phyloP scores from a whole-genome alignment of 2,329 filamentous ascomycete genomes.

The Tolypocladium nubicola region DNA sequence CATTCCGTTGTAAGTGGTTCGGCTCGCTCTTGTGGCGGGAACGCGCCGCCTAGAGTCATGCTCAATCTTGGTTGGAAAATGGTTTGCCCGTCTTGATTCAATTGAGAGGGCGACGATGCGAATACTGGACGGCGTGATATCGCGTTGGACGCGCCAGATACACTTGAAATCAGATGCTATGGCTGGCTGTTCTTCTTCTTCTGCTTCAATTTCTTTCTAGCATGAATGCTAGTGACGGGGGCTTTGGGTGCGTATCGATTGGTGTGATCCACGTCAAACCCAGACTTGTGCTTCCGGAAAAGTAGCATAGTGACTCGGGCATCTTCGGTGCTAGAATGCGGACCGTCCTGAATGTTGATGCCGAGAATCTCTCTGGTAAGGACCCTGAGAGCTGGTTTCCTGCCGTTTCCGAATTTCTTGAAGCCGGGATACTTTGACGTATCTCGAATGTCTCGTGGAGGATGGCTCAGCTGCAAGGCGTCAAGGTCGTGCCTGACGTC shows the following conservation, averaged over 20 bases:
- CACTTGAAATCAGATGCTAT: not conserved
- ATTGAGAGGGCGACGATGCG: not conserved
- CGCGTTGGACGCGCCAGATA: not conserved
- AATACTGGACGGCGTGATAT: not conserved
- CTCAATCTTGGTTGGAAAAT: not conserved
- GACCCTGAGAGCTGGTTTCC: conserved; percentile 55
- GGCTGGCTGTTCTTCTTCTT: not conserved
- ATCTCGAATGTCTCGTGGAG: conserved; percentile 69
- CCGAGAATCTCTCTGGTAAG: conserved; percentile 47
- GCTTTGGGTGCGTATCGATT: conserved; percentile 46
- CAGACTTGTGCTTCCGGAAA: conserved; percentile 72
- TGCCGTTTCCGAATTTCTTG: conserved; percentile 54
- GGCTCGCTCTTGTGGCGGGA: conserved; percentile 17
- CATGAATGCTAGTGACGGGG: conserved; percentile 10
- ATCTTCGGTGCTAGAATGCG: conserved; percentile 64
- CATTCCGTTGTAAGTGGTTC: conserved; percentile 43
- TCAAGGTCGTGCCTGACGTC: conserved; percentile 71
- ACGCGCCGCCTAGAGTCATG: not conserved
- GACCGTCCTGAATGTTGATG: conserved; percentile 51
- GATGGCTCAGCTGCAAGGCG: conserved; percentile 68
- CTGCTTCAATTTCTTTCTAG: conserved; percentile 30
- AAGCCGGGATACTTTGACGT: conserved; percentile 72
- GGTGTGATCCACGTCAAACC: conserved; percentile 72
- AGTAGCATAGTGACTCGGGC: conserved; percentile 84
- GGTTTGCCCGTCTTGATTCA: not conserved